Conservation (phyloP, 305 asterid species). For the Solanum hybrid region DNA sequence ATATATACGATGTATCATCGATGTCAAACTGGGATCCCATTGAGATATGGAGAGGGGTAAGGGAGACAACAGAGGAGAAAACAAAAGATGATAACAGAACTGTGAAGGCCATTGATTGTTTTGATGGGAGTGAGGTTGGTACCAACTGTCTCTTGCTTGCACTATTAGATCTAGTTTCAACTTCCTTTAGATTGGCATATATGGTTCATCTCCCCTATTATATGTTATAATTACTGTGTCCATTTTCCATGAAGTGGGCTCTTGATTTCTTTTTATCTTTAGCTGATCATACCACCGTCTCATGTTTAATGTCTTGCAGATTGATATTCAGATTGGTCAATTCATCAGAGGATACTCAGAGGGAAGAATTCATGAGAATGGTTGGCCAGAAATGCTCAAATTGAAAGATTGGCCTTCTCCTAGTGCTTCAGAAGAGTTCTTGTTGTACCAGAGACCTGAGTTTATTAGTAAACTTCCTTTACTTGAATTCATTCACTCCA, state of each 20-base stretch:
- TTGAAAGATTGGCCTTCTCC: conserved; percentile 99
- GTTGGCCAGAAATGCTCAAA: conserved; percentile 59
- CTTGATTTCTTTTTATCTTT: neutral
- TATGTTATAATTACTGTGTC: neutral
- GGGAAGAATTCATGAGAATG: conserved; percentile 68
- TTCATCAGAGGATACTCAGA: conserved; percentile 78
- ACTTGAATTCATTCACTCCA: conserved; percentile 91
- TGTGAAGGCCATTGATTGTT: conserved; percentile 76
- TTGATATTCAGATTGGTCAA: conserved; percentile 65
- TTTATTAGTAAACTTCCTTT: conserved; percentile 82
- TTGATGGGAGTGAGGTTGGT: conserved; percentile 62
- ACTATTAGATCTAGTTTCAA: conserved; percentile 11
- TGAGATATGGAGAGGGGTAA: conserved; percentile 71
- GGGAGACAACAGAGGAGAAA: conserved; percentile 74
- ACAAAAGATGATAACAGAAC: conserved; percentile 53
- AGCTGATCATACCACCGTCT: neutral
- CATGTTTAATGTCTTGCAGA: conserved; percentile 38
- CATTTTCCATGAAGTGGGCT: neutral
- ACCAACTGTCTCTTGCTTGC: neutral
- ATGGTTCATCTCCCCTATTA: conserved; percentile 5
- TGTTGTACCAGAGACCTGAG: conserved; percentile 87
- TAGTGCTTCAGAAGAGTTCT: conserved; percentile 82
- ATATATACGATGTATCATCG: conserved; percentile 58
- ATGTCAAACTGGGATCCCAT: conserved; percentile 77
- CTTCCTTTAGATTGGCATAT: conserved; percentile 1